Evolutionary conservation across 805 yeast species (phyloP), one percentile per base, ranked within the genome.

Genomic region (Hanseniaspora jakobsenii): DNA sequence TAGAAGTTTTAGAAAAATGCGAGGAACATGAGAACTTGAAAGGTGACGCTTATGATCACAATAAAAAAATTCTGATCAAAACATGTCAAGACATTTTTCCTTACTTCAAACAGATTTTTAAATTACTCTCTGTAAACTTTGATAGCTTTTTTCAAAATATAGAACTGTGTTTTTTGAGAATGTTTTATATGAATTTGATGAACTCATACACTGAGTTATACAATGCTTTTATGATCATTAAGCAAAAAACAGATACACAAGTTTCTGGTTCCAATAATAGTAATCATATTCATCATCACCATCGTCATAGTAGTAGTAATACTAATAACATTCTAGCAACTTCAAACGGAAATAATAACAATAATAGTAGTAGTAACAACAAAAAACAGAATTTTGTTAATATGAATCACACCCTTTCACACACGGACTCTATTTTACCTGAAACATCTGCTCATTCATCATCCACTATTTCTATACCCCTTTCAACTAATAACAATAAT

Each of bases 131-230:
- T 40, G 71, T 69, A 2, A 69, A 73, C 53, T 64, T 73, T 38
- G 53, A 61, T 0, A 51, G 64, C 0, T 71, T 78, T 52, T 70
- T 75, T n/a, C 67, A 66, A 30, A 71, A 68, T 34, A 70, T 74
- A 31, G 87, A 81, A 55, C 66, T 77, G 13, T 72, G 81, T 49
- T 78, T 77, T 53, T 66, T 79, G 9, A 63, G 89, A 49, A 70
- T 78, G 69, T 66, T 80, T 36, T 70, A 77, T 48, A 62, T 80
- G 58, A 70, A 78, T 5, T 52, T 77, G 7, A 71, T 71, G 53
- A 79, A 82, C 27, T 70, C 82, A 0, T 72, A 80, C 49, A 70
- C 72, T 45, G 91, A 81, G 57, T 62, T 81, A 40, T 69, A 67
- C 51, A 81, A 81, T 56, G 81, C 86, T 0, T 78, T 77, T 67